Conservation (phyloP, 441 rosid species). For the Erysimum cheiri region DNA sequence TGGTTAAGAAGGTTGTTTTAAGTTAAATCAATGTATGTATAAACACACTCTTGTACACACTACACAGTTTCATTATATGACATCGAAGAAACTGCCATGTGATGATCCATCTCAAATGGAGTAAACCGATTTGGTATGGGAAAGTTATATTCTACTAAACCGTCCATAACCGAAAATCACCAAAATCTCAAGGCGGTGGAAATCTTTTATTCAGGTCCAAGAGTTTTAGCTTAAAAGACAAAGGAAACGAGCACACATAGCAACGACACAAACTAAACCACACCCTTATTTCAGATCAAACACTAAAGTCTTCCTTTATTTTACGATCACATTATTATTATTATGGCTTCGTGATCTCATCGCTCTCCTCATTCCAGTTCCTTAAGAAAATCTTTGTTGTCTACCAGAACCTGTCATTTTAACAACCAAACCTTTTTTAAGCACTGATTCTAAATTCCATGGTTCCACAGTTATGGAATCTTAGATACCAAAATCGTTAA, state of each 20-base stretch:
- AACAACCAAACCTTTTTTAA: conserved; percentile 14
- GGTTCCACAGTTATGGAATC: neutral
- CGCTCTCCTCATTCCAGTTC: conserved; percentile 58
- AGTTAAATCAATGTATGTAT: neutral
- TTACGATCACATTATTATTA: conserved; percentile 27
- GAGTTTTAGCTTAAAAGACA: conserved; percentile 16
- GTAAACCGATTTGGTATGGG: conserved; percentile 23
- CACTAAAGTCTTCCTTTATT: conserved; percentile 11
- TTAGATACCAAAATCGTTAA: neutral
- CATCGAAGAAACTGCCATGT: no score
- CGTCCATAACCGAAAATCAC: conserved; percentile 13
- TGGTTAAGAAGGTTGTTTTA: neutral
- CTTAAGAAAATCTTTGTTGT: conserved; percentile 90
- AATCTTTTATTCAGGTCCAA: conserved; percentile 6
- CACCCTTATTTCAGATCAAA: conserved; percentile 21
- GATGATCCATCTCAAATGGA: neutral
- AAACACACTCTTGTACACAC: no score
- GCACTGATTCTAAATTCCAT: neutral
- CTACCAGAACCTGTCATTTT: conserved; percentile 75
- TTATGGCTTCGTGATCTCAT: conserved; percentile 23
- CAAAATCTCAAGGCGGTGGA: conserved; percentile 15
- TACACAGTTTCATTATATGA: no score
- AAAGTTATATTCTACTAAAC: neutral
- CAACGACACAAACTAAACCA: conserved; percentile 31
- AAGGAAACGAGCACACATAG: conserved; percentile 7